These are phyloP conservation scores for Crithidia mellificae DNA, from an alignment of 208 protist species.

Conservation along the genomic window DNA sequence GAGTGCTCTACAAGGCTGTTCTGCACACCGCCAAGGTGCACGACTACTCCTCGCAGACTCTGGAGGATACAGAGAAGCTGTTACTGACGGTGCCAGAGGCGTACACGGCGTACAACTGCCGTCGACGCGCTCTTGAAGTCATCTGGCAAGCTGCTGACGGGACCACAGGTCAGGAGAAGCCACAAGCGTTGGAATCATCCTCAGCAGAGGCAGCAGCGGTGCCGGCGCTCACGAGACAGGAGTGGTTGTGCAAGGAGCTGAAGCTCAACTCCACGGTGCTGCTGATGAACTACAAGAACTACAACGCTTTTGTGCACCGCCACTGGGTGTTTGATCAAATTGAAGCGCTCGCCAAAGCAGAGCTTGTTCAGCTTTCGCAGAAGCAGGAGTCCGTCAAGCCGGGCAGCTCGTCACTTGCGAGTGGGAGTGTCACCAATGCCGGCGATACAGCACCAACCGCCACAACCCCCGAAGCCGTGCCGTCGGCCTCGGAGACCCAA, in stretches of 20 bases:
- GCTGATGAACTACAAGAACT: slow-evolving; percentile 79
- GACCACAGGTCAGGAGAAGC: background rate
- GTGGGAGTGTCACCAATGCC: background rate
- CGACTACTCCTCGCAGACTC: slow-evolving; percentile 33
- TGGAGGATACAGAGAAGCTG: slow-evolving; percentile 46
- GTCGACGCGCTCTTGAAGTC: slow-evolving; percentile 41
- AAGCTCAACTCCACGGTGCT: slow-evolving; percentile 67
- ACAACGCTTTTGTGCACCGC: slow-evolving; percentile 86
- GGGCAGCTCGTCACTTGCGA: too few relatives aligned
- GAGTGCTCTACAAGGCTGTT: slow-evolving; percentile 46
- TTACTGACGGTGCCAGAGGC: slow-evolving; percentile 71
- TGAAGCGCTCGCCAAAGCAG: slow-evolving; percentile 30
- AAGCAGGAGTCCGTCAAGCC: too few relatives aligned
- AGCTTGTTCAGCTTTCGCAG: slow-evolving; percentile 3
- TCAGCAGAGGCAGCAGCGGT: background rate
- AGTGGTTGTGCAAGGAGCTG: slow-evolving; percentile 61
- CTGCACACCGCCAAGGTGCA: slow-evolving; percentile 29
- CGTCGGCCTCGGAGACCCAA: too few relatives aligned
- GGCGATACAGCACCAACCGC: background rate
- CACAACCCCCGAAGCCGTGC: background rate
- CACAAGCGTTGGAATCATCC: background rate
- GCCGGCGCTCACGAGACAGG: background rate
- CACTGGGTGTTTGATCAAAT: slow-evolving; percentile 78
- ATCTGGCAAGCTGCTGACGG: slow-evolving; percentile 11
- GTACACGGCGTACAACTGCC: slow-evolving; percentile 87